Base-by-base conservation (phyloP, 768 basidiomycete genomes). In the Solioccasus polychromus region DNA sequence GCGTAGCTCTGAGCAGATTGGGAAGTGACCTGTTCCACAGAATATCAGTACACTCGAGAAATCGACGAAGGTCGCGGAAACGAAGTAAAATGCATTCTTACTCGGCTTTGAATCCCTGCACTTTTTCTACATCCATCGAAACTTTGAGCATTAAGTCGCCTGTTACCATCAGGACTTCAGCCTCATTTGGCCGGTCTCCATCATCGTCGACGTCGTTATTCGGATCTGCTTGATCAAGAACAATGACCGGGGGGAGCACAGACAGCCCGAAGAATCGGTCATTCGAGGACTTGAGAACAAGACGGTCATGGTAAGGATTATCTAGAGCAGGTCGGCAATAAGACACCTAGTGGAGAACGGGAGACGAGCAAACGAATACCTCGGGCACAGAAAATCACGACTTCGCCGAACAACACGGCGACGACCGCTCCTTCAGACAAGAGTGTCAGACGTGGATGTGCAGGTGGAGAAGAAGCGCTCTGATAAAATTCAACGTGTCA, bases 251-350 rank as follows among this genome's bases (percentile, higher is more conserved):
- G 17, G 56, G 47, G 11, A 64, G 58, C n/a, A 81, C 77, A 17
- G 83, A 82, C 41, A 89, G 72, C 34, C 85, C 88, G 5, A 90
- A 64, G 14, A 85, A 85, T 41, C 83, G 76, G 55, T 89, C 85
- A 7, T 69, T 74, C n/a, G 74, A 55, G 18, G 82, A 79, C 61
- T 84, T 88, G 32, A 91, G 72, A 55, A 85, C 83, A 11, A 90
- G 71, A 28, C 86, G 79, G 53, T 88, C 84, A 46, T 76, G 73
- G 57, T 82, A 91, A 44, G 81, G 77, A 5, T 81, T 83, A 48
- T 80, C 88, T 90, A 45, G 22, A 35, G 11, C 23, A 14, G 20
- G 32, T 3, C 15, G 8, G 2, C 41, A 6, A 30, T 54, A n/a
- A 48, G 28, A 46, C 14, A 19, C 15, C 8, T 10, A 3, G 39